Evolutionary conservation across 2,329 filamentous ascomycete species (phyloP).

Genomic region (Ascochyta clinopodiicola): DNA sequence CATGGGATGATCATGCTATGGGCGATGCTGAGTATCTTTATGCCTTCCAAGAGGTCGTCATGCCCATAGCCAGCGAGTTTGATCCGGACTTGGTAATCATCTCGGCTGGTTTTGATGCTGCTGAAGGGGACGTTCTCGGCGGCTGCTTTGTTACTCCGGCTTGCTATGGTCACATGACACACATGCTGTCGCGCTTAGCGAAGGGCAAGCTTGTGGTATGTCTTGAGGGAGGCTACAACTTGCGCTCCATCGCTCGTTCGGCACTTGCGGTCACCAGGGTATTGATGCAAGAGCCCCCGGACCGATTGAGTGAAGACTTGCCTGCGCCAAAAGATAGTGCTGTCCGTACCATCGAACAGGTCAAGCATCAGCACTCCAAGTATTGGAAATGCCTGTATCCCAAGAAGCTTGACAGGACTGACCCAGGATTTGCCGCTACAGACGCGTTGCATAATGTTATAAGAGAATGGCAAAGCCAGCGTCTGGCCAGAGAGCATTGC

Average conservation of each 20-base stretch:
- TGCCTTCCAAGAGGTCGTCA: constrained; percentile 93
- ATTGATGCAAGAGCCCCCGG: constrained; percentile 92
- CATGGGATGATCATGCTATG: constrained; percentile 76
- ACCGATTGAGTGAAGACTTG: constrained; percentile 57
- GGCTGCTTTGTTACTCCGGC: constrained; percentile 89
- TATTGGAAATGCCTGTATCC: constrained; percentile 92
- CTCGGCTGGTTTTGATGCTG: constrained; percentile 94
- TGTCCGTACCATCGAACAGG: constrained; percentile 63
- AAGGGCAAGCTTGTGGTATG: constrained; percentile 89
- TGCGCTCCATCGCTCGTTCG: constrained; percentile 89
- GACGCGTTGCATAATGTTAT: constrained; percentile 80
- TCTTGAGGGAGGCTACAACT: constrained; percentile 94
- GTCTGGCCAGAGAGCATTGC: constrained; percentile 72
- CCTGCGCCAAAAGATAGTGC: constrained; percentile 57
- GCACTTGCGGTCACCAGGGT: constrained; percentile 90
- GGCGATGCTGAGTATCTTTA: constrained; percentile 96
- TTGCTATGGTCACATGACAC: constrained; percentile 98
- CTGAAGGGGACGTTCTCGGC: constrained; percentile 89
- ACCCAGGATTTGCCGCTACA: constrained; percentile 36
- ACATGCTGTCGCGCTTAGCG: constrained; percentile 97
- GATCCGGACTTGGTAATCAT: constrained; percentile 94
- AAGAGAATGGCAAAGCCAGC: constrained; percentile 75
- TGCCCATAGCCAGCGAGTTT: constrained; percentile 95
- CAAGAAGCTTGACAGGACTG: constrained; percentile 53
- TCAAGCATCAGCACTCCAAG: constrained; percentile 64